These are phyloP conservation scores for Naematelia encephala DNA, from an alignment of 768 basidiomycete genomes.

Conservation along the genomic window DNA sequence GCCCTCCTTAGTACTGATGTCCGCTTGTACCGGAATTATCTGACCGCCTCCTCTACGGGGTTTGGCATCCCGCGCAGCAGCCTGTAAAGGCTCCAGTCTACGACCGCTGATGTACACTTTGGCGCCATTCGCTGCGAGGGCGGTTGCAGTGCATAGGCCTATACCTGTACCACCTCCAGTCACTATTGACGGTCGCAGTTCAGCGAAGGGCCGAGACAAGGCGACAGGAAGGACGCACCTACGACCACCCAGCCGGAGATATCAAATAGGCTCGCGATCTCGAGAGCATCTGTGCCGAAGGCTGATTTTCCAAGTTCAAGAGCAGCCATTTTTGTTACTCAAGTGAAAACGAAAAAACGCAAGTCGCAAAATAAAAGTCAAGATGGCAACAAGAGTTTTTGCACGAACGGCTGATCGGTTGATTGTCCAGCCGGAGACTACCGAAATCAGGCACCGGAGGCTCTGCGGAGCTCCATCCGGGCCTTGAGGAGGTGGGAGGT, in stretches of 20 bases:
- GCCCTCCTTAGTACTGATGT: slow-evolving; percentile 44
- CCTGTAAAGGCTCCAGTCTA: slow-evolving; percentile 36
- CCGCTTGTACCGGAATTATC: slow-evolving; percentile 39
- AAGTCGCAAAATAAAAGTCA: not conserved
- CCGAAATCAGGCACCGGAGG: not conserved
- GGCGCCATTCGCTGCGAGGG: slow-evolving; percentile 45
- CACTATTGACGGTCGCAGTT: slow-evolving; percentile 3
- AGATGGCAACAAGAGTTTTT: not conserved
- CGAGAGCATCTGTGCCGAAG: slow-evolving; percentile 21
- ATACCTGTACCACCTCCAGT: slow-evolving; percentile 35
- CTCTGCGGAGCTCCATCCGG: not conserved
- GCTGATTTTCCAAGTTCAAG: not conserved
- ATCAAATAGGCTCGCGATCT: slow-evolving; percentile 38
- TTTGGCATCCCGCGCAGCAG: slow-evolving; percentile 33
- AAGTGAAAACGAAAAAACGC: no score
- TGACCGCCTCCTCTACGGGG: slow-evolving; percentile 19
- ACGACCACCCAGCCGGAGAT: slow-evolving; percentile 46
- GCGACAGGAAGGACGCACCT: slow-evolving; percentile 23
- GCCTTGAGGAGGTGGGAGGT: no score
- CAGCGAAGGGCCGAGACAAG: not conserved
- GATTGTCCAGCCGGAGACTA: not conserved
- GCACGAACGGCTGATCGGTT: not conserved
- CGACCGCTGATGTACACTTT: slow-evolving; percentile 50
- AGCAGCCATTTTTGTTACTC: not conserved
- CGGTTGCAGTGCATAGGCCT: slow-evolving; percentile 33